phyloP scores from a whole-genome alignment of 2,329 filamentous ascomycete species.

The Aspergillus fischeri region DNA sequence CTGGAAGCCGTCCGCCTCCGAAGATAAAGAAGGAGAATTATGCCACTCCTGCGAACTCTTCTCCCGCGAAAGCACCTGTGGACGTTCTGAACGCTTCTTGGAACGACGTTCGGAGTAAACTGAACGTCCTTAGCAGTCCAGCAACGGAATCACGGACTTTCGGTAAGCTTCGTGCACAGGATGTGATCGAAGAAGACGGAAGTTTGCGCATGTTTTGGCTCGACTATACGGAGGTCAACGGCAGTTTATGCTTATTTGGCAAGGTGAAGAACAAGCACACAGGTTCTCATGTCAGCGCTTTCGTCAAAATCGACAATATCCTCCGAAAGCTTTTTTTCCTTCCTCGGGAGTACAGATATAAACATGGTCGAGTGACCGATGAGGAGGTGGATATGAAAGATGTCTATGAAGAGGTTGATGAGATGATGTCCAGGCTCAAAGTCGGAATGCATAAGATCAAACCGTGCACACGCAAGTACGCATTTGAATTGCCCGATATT shows the following conservation, averaged over 20 bases:
- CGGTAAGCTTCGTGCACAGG: slow-evolving; percentile 76
- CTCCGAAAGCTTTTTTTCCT: slow-evolving; percentile 89
- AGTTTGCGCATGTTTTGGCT: slow-evolving; percentile 95
- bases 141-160: slow-evolving; percentile 57
- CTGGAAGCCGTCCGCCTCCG: slow-evolving; percentile 72
- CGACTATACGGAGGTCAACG: slow-evolving; percentile 90
- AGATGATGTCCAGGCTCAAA: slow-evolving; percentile 79
- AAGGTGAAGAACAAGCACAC: slow-evolving; percentile 90
- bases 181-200: slow-evolving; percentile 90
- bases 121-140: slow-evolving; percentile 80
- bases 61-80: slow-evolving; percentile 60
- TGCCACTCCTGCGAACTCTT: slow-evolving; percentile 71
- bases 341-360: slow-evolving; percentile 63
- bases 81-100: slow-evolving; percentile 73
- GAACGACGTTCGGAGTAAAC: slow-evolving; percentile 78
- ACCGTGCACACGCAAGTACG: slow-evolving; percentile 82
- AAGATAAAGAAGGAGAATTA: slow-evolving; percentile 67
- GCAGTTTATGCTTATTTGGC: slow-evolving; percentile 87
- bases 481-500: slow-evolving; percentile 83
- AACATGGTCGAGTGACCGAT: slow-evolving; percentile 62
- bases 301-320: slow-evolving; percentile 94
- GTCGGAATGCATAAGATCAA: slow-evolving; percentile 94
- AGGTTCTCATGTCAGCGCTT: slow-evolving; percentile 78
- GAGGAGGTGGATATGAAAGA: slow-evolving; percentile 83
- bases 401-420: slow-evolving; percentile 85